phyloP scores from a whole-genome alignment of 2,329 filamentous ascomycete species.

The Aschersonia sp. region DNA sequence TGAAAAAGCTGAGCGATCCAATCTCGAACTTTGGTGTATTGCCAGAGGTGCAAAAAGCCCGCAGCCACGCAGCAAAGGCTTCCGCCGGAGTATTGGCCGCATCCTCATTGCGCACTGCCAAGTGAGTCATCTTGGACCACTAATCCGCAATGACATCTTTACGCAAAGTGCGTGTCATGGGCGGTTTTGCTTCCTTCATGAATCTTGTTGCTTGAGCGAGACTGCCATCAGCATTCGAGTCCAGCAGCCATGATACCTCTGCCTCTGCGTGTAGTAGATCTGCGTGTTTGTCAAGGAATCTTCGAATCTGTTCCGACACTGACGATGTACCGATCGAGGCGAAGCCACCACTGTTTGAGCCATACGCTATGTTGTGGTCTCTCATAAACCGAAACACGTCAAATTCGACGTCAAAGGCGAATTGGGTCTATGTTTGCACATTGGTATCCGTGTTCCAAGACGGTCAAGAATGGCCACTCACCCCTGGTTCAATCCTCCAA shows the following conservation, averaged over 20 bases:
- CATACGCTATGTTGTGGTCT: conserved; percentile 71
- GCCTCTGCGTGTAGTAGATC: conserved; percentile 31
- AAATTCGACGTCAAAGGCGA: conserved; percentile 53
- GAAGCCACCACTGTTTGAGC: conserved; percentile 37
- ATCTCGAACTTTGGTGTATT: conserved; percentile 41
- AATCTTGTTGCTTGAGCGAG: neutral
- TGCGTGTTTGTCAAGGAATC: conserved; percentile 29
- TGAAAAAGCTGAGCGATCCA: conserved; percentile 34
- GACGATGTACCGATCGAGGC: conserved; percentile 26
- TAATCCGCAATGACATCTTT: neutral
- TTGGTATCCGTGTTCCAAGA: neutral
- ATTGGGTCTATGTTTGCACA: conserved; percentile 26
- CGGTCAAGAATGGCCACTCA: conserved; percentile 18
- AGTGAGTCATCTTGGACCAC: conserved; percentile 1
- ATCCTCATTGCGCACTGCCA: neutral
- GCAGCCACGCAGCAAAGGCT: conserved; percentile 16
- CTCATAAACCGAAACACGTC: conserved; percentile 79
- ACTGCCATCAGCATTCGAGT: neutral
- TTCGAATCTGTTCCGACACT: conserved; percentile 29
- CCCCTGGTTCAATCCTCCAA: conserved; percentile 45
- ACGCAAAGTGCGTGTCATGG: neutral
- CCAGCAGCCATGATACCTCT: conserved; percentile 32
- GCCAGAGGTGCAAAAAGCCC: conserved; percentile 31
- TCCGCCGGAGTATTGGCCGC: conserved; percentile 12
- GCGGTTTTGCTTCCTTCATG: neutral